Evolutionary conservation across 2,329 filamentous ascomycete species (phyloP).

Genomic region (Sporothrix pallida): DNA sequence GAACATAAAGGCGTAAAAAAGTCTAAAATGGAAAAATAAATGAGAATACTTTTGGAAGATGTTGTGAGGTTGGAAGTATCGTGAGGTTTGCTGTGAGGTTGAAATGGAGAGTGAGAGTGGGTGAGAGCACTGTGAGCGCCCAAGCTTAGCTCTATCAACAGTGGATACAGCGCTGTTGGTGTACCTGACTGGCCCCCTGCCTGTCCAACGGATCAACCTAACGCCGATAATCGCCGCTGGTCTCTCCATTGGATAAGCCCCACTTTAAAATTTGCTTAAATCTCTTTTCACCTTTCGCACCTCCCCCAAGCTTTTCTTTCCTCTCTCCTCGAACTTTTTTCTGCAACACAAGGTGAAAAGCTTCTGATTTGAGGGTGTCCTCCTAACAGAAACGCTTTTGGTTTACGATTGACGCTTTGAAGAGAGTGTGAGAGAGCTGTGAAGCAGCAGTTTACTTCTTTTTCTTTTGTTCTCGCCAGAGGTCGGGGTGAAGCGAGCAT

Average conservation of each 20-base stretch:
- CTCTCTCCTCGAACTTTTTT: slow-evolving; percentile 23
- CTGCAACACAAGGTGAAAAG: slow-evolving; percentile 5
- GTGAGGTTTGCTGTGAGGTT: background rate
- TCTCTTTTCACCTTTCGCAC: background rate
- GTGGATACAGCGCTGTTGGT: slow-evolving; percentile 9
- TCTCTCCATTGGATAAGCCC: background rate
- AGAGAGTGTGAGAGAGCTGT: background rate
- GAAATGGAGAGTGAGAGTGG: background rate
- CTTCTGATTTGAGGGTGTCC: background rate
- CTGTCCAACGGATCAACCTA: slow-evolving; percentile 30
- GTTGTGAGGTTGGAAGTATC: background rate
- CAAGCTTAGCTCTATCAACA: background rate
- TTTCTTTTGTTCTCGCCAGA: background rate
- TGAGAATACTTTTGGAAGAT: background rate
- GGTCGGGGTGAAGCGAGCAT: background rate
- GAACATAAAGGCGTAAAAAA: background rate
- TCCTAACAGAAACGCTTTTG: slow-evolving; percentile 2
- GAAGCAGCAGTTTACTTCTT: background rate
- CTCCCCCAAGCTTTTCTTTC: slow-evolving; percentile 12
- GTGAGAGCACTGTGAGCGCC: background rate
- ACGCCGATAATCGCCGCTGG: slow-evolving; percentile 11
- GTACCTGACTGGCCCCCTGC: background rate
- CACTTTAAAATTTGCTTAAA: slow-evolving; percentile 32
- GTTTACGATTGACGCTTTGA: background rate
- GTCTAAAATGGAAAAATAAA: background rate